Evolutionary conservation across 2,329 filamentous ascomycete genomes (phyloP).

Genomic region (Aureobasidium pullulans): DNA sequence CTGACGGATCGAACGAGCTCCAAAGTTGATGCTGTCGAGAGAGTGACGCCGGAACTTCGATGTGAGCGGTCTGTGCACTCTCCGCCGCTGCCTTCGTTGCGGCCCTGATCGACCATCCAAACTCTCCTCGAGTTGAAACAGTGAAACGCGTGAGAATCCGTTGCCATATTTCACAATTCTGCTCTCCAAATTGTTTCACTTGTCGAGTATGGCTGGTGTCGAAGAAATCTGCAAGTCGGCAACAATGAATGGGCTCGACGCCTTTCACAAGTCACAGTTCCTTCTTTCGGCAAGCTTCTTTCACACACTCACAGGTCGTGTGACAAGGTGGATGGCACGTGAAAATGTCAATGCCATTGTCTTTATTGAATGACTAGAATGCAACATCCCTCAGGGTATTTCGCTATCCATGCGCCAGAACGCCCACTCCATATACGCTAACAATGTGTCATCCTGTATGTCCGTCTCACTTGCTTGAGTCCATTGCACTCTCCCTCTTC

Average conservation of each 20-base stretch:
- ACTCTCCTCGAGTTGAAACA: neutral
- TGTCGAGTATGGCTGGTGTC: no score
- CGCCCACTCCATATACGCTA: slow-evolving; percentile 3
- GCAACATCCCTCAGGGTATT: slow-evolving; percentile 10
- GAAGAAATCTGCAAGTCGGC: no score
- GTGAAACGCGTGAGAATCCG: no score
- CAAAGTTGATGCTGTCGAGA: neutral
- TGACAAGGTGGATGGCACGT: neutral
- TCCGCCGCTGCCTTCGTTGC: neutral
- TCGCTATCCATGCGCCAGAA: slow-evolving; percentile 1
- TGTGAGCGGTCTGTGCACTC: neutral
- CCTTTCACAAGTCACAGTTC: neutral
- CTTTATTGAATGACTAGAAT: neutral
- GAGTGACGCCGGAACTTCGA: neutral
- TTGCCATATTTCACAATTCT: no score
- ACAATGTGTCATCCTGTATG: slow-evolving; percentile 6
- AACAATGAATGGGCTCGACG: neutral
- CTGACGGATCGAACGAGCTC: neutral
- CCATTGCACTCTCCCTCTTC: slow-evolving; percentile 42
- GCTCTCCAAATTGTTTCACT: no score
- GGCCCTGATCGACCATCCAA: no score
- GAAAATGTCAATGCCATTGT: neutral
- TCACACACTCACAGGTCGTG: neutral
- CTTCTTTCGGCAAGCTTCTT: neutral
- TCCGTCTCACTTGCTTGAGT: slow-evolving; percentile 18